These are phyloP conservation scores for Yarrowia yakushimensis DNA, from an alignment of 805 yeast genomes.

Conservation along the genomic window DNA sequence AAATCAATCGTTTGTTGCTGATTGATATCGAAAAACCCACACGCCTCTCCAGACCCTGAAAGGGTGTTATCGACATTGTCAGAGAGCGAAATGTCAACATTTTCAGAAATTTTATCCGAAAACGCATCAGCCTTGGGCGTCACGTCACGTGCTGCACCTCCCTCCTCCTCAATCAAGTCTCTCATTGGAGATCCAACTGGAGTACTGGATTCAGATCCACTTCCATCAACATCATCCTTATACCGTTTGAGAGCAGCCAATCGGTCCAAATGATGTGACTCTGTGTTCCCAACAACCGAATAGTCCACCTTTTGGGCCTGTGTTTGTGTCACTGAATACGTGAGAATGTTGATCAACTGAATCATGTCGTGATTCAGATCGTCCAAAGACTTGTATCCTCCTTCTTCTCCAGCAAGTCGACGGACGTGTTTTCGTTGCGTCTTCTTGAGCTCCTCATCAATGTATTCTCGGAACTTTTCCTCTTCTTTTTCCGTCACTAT, in stretches of 20 bases:
- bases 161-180: neutral
- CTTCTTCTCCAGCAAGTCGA: slow-evolving; percentile 26
- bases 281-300: neutral
- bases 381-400: neutral
- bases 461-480: slow-evolving; percentile 28
- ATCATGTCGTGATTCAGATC: slow-evolving; percentile 42
- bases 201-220: neutral
- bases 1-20: slow-evolving; percentile 13
- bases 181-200: neutral
- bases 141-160: neutral
- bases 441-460: slow-evolving; percentile 31
- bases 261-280: slow-evolving; percentile 12
- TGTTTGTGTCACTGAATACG: slow-evolving; percentile 53
- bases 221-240: slow-evolving; percentile 11
- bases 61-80: neutral
- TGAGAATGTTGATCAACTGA: slow-evolving; percentile 51
- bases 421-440: slow-evolving; percentile 33
- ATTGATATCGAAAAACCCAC: neutral
- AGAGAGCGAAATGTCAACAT: no score
- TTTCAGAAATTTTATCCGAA: neutral
- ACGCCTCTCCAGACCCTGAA: neutral
- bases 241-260: slow-evolving; percentile 28
- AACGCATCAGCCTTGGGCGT: neutral
- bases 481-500: slow-evolving; percentile 25
- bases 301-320: neutral